Evolutionary conservation across 345 rosid genomes (phyloP), one percentile per base, ranked within the genome.

Genomic region (Gossypium ekmanianum): DNA sequence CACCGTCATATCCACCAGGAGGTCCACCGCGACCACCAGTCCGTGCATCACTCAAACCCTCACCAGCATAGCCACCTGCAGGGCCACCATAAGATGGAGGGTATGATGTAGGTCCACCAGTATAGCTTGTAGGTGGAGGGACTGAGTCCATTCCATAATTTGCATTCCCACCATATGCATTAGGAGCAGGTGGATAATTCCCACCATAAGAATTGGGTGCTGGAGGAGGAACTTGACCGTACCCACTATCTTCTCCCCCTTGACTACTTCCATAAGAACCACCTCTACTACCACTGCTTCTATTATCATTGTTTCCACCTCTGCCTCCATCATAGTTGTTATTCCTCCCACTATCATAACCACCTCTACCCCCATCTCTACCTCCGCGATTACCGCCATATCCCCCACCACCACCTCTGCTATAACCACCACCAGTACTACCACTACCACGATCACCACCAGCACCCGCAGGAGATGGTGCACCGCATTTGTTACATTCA

Each of bases 401-500:
- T 17, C 89, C 88, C 61, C 93, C 90, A 75, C 89, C 80, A 62
- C 82, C 71, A 66, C 87, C 89, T 80, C 92, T 85, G 59, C 77
- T 83, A 61, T 76, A 78, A 73, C 85, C 83, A 57, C 86, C 78
- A 50, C 88, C 78, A 14, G 78, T 74, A 70, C 84, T 77, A 61
- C 71, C 67, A 61, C 85, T 85, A 69, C 81, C 76, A 66, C 85
- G 83, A 61, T 80, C 87, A 34, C 41, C 41, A 70, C 80, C 77
- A 62, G 85, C 64, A 76, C 90, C 97, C 81, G 87, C 85, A 59
- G 98, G 94, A 61, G 88, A 81, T 27, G 97, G 90, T 71, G 97
- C 63, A 17, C 97, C 97, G 51, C 98, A 95, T 85, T 92, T 95
- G 89, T 95, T 95, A 87, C 99, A 95, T 76, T 93, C 99, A 71